Evolutionary conservation across 106 monocot genomes (phyloP).

Genomic region (Ottelia alismoides): DNA sequence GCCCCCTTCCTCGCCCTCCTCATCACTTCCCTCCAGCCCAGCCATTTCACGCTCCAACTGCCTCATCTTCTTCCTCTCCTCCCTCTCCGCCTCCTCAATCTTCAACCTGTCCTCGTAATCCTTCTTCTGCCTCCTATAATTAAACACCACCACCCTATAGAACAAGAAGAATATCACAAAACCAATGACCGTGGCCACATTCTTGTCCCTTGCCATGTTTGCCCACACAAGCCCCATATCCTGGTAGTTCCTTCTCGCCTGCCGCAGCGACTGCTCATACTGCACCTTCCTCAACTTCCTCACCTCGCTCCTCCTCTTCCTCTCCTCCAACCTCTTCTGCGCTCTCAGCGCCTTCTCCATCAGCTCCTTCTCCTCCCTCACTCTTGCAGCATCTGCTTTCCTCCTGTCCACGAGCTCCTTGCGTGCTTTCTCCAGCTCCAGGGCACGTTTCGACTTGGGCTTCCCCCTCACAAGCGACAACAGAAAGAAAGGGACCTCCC

Average conservation of each 20-base stretch:
- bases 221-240: conserved; percentile 53
- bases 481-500: conserved; percentile 15
- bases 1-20: conserved; percentile 36
- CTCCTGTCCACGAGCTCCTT: conserved; percentile 38
- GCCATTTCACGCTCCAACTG: conserved; percentile 62
- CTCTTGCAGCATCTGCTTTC: conserved; percentile 29
- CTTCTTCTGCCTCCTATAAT: conserved; percentile 71
- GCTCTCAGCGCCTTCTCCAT: conserved; percentile 40
- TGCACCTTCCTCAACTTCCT: conserved; percentile 40
- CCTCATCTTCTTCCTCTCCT: conserved; percentile 75
- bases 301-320: conserved; percentile 29
- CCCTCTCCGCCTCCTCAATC: conserved; percentile 76
- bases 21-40: conserved; percentile 32
- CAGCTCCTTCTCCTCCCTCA: conserved; percentile 35
- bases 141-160: conserved; percentile 64
- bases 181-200: conserved; percentile 47
- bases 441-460: conserved; percentile 39
- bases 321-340: conserved; percentile 55
- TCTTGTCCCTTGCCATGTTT: conserved; percentile 42
- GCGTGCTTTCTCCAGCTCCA: conserved; percentile 45
- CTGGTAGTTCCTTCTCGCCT: conserved; percentile 52
- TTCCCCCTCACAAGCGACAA: conserved; percentile 21
- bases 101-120: conserved; percentile 80
- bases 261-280: conserved; percentile 41
- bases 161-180: conserved; percentile 52